Evolutionary conservation across 2,329 filamentous ascomycete genomes (phyloP).

Genomic region (Thermochaetoides dissita): DNA sequence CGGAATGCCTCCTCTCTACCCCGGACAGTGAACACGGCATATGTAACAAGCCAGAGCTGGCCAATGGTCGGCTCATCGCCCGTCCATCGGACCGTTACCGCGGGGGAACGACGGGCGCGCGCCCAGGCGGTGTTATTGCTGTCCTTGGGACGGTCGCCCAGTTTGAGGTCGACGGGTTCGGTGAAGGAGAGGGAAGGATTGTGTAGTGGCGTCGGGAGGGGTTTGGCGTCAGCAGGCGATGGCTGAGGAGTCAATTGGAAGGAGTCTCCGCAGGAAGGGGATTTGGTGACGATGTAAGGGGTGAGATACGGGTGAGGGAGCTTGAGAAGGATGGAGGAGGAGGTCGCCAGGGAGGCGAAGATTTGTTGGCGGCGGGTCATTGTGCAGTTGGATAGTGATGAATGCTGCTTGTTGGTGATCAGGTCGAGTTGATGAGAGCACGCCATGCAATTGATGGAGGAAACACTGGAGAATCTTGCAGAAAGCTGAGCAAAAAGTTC

Average conservation of each 20-base stretch:
- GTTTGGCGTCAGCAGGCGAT: slow-evolving; percentile 2
- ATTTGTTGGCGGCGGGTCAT: slow-evolving; percentile 6
- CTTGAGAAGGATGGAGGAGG: slow-evolving; percentile 16
- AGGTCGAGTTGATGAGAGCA: too few relatives aligned
- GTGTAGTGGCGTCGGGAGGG: slow-evolving; percentile 14
- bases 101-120: slow-evolving; percentile 38
- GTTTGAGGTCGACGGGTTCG: slow-evolving; percentile 21
- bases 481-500: too few relatives aligned
- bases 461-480: too few relatives aligned
- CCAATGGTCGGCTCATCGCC: slow-evolving; percentile 28
- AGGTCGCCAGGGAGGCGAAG: slow-evolving; percentile 15
- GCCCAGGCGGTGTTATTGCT: slow-evolving; percentile 44
- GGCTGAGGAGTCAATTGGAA: slow-evolving; percentile 11
- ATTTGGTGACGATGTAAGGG: slow-evolving; percentile 15
- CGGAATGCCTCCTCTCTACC: slow-evolving; percentile 35
- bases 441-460: too few relatives aligned
- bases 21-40: slow-evolving; percentile 37
- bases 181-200: slow-evolving; percentile 17
- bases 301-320: slow-evolving; percentile 21
- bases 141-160: slow-evolving; percentile 21
- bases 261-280: neutral
- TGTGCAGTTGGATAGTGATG: slow-evolving; percentile 1
- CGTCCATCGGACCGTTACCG: slow-evolving; percentile 31
- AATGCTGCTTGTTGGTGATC: too few relatives aligned
- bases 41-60: slow-evolving; percentile 39